Evolutionary conservation across 164 flowering plant genomes (phyloP), one percentile per base, ranked within the genome.

Genomic region (Cinnamomum micranthum): DNA sequence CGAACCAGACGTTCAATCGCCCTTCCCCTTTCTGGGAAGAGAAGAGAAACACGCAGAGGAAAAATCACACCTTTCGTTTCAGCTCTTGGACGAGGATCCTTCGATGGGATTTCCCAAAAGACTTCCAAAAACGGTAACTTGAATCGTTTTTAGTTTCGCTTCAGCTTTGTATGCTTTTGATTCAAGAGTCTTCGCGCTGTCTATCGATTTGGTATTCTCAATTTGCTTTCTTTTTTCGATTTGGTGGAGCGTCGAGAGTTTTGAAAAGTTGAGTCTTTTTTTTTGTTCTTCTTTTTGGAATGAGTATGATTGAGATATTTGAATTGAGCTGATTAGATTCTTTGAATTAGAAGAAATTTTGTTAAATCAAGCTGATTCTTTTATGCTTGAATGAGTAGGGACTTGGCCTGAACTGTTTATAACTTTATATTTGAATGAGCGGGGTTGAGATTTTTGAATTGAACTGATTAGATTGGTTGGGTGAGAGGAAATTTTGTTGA

Each of bases 51-150:
- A 50, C 7, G 9, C 15, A 35, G 70, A 11, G 50, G 22, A 17
- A 74, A 31, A 22, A 66, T 25, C 22, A 25, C 63, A 20, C 27
- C 11, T 27, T 25, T 74, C 52, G 64, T 66, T 19, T 55, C 63
- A 51, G 51, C 52, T 9, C 50, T 59, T 20, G 50, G 73, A 14
- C 73, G 41, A 22, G 65, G 33, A 11, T 2, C 28, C 72, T 20
- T 13, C 11, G 27, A 60, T 60, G 23, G 66, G 12, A 12, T 13
- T 60, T 60, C 74, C 50, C 65, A 14, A 59, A 59, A 20, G 60
- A 33, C 13, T 60, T 72, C 50, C 58, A 72, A 20, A 59, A 20
- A 17, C 25, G 67, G 74, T 72, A 60, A 72, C 12, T 31, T 33
- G 28, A 31, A n/a, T 20, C 24, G 14, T 25, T 31, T 31, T 59